Base-by-base conservation (phyloP, 768 basidiomycete genomes). In the Lactarius deliciosus region DNA sequence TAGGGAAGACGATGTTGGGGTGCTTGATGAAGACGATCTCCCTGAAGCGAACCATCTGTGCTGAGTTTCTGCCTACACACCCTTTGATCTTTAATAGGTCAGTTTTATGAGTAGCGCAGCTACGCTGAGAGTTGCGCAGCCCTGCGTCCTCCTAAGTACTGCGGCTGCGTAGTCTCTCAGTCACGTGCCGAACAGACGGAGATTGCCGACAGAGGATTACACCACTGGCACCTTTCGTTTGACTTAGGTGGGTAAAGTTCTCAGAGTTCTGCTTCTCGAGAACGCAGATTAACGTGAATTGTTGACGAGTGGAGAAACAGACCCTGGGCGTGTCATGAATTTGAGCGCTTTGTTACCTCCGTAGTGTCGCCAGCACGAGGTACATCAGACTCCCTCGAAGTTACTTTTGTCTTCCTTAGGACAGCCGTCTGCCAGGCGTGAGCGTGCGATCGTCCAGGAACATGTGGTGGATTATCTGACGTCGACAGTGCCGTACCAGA, bases 1-100 rank as follows among this genome's bases (percentile, higher is more conserved):
- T 16, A 15, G 63, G 65, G 60, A 70, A 64, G 61, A 64, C 16
- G 32, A 50, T 0, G 50, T 71, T 64, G 18, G 71, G 69, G 22
- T 70, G 68, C 7, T 64, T 61, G 15, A 60, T 66, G 65, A 71
- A 70, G 9, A 65, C 41, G 8, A 69, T 13, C 56, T 61, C 57
- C 25, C 62, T 61, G 28, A 38, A 22, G 60, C 43, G 16, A 18
- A 13, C 36, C 38, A 61, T 64, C 43, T 30, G 57, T 32, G 55
- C 18, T 40, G 55, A 40, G 25, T 18, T 32, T 22, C 28, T 57
- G 2, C 22, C 25, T 34, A 40, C n/a, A 15, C 5, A 5, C 6
- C 40, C 30, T 40, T 57, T 57, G 8, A 30, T 20, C 7, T n/a
- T 56, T n/a, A 32, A 41, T 40, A 20, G 55, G 7, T n/a, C 20